Conservation (phyloP, 306 rosid genomes). For the Quercus aquifolioides region DNA sequence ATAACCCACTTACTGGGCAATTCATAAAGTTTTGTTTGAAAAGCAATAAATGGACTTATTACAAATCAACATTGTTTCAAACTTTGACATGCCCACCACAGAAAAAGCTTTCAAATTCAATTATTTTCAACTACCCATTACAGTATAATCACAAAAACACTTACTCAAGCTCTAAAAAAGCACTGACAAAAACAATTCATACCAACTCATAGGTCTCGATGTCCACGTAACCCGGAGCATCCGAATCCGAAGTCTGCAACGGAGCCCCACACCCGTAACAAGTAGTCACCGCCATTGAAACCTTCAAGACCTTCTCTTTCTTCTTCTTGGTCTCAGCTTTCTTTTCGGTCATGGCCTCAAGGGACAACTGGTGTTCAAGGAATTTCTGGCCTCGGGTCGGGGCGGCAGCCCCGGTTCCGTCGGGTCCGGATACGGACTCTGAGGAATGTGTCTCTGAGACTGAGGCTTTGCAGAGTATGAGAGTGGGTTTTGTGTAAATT, state of each 20-base stretch:
- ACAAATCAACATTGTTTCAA: too few relatives aligned
- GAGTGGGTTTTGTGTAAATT: slow-evolving; percentile 19
- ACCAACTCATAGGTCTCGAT: slow-evolving; percentile 69
- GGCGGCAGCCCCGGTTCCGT: slow-evolving; percentile 75
- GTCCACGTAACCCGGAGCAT: slow-evolving; percentile 79
- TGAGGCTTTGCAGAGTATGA: slow-evolving; percentile 36
- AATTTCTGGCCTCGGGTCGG: slow-evolving; percentile 81
- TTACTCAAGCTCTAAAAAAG: too few relatives aligned
- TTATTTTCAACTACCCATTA: too few relatives aligned
- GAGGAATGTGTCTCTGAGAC: slow-evolving; percentile 19
- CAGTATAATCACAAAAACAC: too few relatives aligned
- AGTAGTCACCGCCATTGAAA: slow-evolving; percentile 37
- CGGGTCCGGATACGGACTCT: slow-evolving; percentile 23
- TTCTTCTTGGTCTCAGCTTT: slow-evolving; percentile 5
- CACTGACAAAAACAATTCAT: too few relatives aligned
- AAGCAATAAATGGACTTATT: too few relatives aligned
- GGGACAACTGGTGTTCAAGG: slow-evolving; percentile 54
- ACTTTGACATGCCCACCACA: too few relatives aligned
- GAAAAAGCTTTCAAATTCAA: too few relatives aligned
- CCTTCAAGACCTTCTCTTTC: slow-evolving; percentile 50
- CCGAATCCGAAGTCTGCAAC: slow-evolving; percentile 62
- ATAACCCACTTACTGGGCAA: too few relatives aligned
- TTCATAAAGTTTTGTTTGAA: too few relatives aligned
- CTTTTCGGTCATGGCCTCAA: slow-evolving; percentile 56
- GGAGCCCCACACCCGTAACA: slow-evolving; percentile 96